A percentile compares a stretch with the other conserved stretches of the same genome.
These are phyloP conservation scores for Corylus avellana DNA, from an alignment of 306 rosid genomes.

Conservation along the genomic window DNA sequence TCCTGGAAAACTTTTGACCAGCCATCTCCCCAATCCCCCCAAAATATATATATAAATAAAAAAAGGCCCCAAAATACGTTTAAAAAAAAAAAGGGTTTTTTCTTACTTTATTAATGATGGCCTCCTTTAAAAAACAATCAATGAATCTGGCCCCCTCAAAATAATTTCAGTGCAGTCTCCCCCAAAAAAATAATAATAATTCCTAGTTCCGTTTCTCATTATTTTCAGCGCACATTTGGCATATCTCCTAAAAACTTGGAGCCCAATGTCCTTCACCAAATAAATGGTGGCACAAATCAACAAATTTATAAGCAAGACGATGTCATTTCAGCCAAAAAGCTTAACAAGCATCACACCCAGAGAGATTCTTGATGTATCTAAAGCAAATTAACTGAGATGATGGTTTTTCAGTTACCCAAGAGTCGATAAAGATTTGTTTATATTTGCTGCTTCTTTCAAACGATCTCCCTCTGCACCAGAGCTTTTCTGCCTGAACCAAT, in stretches of 20 bases:
- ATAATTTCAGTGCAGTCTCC: too few relatives aligned
- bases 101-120: too few relatives aligned
- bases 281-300: background rate
- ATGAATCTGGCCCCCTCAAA: too few relatives aligned
- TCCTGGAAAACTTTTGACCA: background rate
- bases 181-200: too few relatives aligned
- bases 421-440: conserved; percentile 91
- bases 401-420: conserved; percentile 65
- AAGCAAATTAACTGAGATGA: conserved; percentile 28
- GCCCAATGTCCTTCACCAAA: background rate
- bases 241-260: background rate
- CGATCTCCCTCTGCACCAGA: conserved; percentile 95
- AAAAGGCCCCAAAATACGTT: background rate
- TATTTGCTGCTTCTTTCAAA: conserved; percentile 92
- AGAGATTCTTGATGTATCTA: background rate
- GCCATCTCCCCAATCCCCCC: background rate
- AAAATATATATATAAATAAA: background rate
- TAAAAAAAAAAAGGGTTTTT: too few relatives aligned
- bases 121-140: too few relatives aligned
- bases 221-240: conserved; percentile 10
- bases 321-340: background rate
- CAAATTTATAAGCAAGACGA: background rate
- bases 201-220: too few relatives aligned
- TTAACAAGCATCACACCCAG: background rate
- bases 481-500: conserved; percentile 80